Evolutionary conservation across 1,139 yeast genomes (phyloP).

Genomic region (Saccharomyces hybrid): DNA sequence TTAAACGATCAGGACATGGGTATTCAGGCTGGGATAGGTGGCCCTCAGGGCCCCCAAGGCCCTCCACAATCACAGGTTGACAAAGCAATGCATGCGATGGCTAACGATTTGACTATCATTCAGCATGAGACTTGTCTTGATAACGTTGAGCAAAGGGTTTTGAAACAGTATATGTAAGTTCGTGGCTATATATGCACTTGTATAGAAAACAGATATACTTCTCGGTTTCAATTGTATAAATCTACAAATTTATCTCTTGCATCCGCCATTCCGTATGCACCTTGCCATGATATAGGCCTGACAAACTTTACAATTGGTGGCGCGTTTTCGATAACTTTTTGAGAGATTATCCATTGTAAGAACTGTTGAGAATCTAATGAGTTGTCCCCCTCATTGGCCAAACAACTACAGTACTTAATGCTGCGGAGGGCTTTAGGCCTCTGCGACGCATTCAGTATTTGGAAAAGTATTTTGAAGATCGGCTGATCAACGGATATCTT

Average conservation of each 20-base stretch:
- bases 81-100: conserved; percentile 51
- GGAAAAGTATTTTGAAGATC: conserved; percentile 25
- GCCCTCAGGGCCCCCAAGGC: conserved; percentile 37
- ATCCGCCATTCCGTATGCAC: conserved; percentile 70
- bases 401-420: conserved; percentile 33
- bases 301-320: conserved; percentile 31
- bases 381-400: conserved; percentile 87
- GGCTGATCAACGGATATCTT: conserved; percentile 26
- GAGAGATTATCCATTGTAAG: conserved; percentile 32
- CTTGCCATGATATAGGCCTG: conserved; percentile 73
- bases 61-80: conserved; percentile 49
- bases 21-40: conserved; percentile 27
- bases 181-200: conserved; percentile 60
- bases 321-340: conserved; percentile 15
- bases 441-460: conserved; percentile 18
- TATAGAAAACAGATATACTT: neutral
- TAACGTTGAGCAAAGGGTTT: conserved; percentile 58
- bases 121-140: conserved; percentile 51
- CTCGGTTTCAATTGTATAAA: neutral
- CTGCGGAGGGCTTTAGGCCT: conserved; percentile 7
- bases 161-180: conserved; percentile 37
- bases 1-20: conserved; percentile 48
- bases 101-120: conserved; percentile 67
- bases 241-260: neutral
- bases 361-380: conserved; percentile 58